These are phyloP conservation scores for Wickerhamiella domercqiae DNA, from an alignment of 805 yeast species.

Conservation along the genomic window DNA sequence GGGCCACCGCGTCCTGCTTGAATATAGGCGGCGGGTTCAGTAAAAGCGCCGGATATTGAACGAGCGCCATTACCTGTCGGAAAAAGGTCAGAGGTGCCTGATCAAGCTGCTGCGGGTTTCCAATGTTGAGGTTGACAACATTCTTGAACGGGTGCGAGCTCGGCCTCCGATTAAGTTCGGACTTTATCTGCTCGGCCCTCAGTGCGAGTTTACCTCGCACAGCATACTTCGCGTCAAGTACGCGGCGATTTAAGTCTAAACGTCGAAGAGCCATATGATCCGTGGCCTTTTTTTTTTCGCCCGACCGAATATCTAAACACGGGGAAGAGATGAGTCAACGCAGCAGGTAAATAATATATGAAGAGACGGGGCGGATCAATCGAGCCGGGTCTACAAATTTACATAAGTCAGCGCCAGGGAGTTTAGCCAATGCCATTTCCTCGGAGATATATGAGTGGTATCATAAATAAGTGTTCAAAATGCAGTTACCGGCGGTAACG, in stretches of 20 bases:
- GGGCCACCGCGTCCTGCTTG: conserved; percentile 47
- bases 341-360: too few relatives aligned
- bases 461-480: too few relatives aligned
- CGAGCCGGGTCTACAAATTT: too few relatives aligned
- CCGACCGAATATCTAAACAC: too few relatives aligned
- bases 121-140: conserved; percentile 84
- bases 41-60: conserved; percentile 71
- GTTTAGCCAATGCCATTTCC: too few relatives aligned
- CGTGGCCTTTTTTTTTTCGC: too few relatives aligned
- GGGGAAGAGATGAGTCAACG: too few relatives aligned
- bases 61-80: conserved; percentile 71
- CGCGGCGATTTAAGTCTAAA: conserved; percentile 22
- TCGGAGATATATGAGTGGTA: too few relatives aligned
- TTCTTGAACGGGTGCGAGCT: conserved; percentile 56
- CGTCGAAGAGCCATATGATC: neutral
- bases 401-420: too few relatives aligned
- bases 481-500: too few relatives aligned
- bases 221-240: conserved; percentile 82
- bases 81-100: conserved; percentile 93
- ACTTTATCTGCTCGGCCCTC: conserved; percentile 71
- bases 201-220: conserved; percentile 92
- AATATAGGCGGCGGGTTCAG: conserved; percentile 19
- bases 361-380: too few relatives aligned
- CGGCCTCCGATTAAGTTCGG: conserved; percentile 38
- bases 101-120: conserved; percentile 94